Evolutionary conservation across 805 yeast species (phyloP).

Genomic region (Candida montana): DNA sequence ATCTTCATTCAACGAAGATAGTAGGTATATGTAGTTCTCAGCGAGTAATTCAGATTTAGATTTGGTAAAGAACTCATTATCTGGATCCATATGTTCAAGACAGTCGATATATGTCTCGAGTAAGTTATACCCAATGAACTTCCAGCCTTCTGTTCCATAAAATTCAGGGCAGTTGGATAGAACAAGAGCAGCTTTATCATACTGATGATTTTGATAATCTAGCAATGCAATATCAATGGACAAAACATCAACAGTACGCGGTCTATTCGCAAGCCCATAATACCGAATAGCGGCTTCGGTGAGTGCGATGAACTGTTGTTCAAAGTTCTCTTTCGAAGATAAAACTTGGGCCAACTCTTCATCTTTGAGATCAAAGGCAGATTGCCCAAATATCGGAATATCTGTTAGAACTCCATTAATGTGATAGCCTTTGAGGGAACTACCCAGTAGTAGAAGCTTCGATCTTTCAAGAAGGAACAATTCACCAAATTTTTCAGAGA

Average conservation of each 20-base stretch:
- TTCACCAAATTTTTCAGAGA: constrained; percentile 42
- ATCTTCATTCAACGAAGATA: constrained; percentile 5
- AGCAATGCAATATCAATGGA: constrained; percentile 76
- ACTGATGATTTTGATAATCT: constrained; percentile 52
- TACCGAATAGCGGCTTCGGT: constrained; percentile 54
- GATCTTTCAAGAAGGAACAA: constrained; percentile 44
- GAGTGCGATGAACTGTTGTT: constrained; percentile 39
- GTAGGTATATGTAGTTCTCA: constrained; percentile 7
- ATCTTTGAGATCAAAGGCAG: constrained; percentile 4
- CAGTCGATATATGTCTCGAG: constrained; percentile 67
- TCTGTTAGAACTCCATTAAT: constrained; percentile 29
- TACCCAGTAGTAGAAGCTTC: constrained; percentile 32
- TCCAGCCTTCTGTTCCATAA: constrained; percentile 72
- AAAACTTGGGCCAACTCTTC: constrained; percentile 23
- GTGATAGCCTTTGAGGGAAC: constrained; percentile 21
- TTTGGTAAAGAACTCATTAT: constrained; percentile 18
- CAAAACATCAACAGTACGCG: constrained; percentile 65
- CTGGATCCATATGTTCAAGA: constrained; percentile 38
- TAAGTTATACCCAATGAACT: constrained; percentile 57
- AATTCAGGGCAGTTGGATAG: constrained; percentile 64
- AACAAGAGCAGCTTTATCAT: constrained; percentile 54
- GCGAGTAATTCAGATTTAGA: constrained; percentile 8
- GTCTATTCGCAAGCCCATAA: constrained; percentile 46
- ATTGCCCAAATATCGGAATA: background rate
- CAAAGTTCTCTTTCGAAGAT: constrained; percentile 30